These are phyloP conservation scores for Glebionis coronaria DNA, from an alignment of 129 eudicot genomes.

Conservation along the genomic window DNA sequence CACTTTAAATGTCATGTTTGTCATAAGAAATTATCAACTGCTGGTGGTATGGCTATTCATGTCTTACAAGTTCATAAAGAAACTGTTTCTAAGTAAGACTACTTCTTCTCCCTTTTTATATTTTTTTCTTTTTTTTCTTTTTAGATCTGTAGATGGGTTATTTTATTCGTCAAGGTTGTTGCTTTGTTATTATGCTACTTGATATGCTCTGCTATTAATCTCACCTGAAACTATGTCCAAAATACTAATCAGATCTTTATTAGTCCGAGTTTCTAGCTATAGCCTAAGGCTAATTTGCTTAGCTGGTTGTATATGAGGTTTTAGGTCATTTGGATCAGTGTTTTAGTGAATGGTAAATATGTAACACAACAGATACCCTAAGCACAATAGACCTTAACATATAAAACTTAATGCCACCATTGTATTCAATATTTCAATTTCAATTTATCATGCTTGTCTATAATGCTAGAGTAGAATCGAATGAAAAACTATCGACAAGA, in stretches of 20 bases:
- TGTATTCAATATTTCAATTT: neutral
- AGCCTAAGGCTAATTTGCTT: too few relatives aligned
- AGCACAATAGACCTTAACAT: neutral
- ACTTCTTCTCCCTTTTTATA: slow-evolving; percentile 5
- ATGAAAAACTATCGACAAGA: too few relatives aligned
- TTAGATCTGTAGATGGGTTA: too few relatives aligned
- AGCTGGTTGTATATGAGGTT: neutral
- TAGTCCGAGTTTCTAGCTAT: too few relatives aligned
- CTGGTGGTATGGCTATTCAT: slow-evolving; percentile 97
- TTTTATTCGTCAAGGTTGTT: too few relatives aligned
- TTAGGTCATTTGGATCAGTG: slow-evolving; percentile 3
- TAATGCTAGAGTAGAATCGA: neutral
- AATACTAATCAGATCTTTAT: too few relatives aligned
- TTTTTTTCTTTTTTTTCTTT: neutral
- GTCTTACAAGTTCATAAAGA: slow-evolving; percentile 98
- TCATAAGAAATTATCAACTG: slow-evolving; percentile 96
- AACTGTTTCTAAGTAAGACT: slow-evolving; percentile 74
- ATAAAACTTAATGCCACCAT: neutral
- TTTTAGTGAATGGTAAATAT: neutral
- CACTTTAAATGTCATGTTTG: slow-evolving; percentile 97
- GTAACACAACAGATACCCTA: neutral
- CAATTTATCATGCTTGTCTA: neutral
- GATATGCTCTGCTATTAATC: too few relatives aligned
- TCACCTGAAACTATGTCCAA: too few relatives aligned
- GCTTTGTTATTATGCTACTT: too few relatives aligned